Base-by-base conservation (phyloP, 2,329 filamentous ascomycete genomes). In the Ophiostoma populinum region DNA sequence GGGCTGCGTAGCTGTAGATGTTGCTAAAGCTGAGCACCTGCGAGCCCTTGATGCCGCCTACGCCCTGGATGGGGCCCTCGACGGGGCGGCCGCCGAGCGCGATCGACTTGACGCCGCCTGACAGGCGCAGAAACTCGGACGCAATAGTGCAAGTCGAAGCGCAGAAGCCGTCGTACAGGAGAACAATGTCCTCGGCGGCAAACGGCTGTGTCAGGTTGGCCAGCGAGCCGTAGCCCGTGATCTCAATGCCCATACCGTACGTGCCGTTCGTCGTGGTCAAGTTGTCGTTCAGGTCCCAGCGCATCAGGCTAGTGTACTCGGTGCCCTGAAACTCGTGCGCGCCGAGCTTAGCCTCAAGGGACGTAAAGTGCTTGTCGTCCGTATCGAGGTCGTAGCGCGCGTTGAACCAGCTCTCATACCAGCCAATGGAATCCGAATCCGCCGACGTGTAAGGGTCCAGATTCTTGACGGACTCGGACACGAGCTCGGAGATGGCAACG, bases 41-140 rank as follows among this genome's bases (percentile, higher is more conserved):
- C 7, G 54, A 55, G 21, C 75, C 75, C 45, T 75, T 72, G 32
- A 70, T 63, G n/a, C 74, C 75, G n/a, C 74, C 72, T 13, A 76
- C 58, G 5, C 61, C 63, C 54, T 77, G 70, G 56, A 75, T 78
- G 1, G 65, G 62, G 0, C 54, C 54, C 1, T 57, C 45, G 9
- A 55, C 52, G 0, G 74, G 65, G 1, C 68, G 64, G 2, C 76
- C 76, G 8, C 76, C 75, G n/a, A 75, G 57, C 2, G 62, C 61
- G 18, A 78, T 59, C 37, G 62, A 65, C 46, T 63, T 64, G 2
- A 75, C 64, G n/a, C 65, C 62, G 17, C 38, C 46, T 37, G 48
- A 43, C 31, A 46, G 42, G 25, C 45, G 46, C 40, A 53, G 46
- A 42, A 52, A 45, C 34, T 51, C 50, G 12, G 46, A 46, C n/a